Evolutionary conservation across 2,329 filamentous ascomycete species (phyloP), one percentile per base, ranked within the genome.

Genomic region (Periconia macrospinosa): DNA sequence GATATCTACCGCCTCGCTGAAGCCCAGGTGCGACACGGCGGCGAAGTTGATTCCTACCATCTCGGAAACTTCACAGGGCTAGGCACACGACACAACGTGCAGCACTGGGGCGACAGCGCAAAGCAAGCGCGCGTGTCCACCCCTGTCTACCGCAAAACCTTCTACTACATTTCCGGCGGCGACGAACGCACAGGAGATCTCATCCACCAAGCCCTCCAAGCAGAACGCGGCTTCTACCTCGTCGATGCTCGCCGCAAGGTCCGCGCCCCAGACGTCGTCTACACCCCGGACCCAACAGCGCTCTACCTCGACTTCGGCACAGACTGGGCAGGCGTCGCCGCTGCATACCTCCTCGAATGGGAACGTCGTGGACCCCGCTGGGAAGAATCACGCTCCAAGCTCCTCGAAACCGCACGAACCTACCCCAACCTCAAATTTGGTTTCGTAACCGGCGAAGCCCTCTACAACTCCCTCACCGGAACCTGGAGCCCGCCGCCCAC

Each of bases 1-100:
- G 83, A 85, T 49, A 79, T 84, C 0, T 87, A 81, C 60, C 77
- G 81, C 0, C 79, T 86, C 45, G 83, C 84, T 0, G 84, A 87
- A 61, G 80, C 82, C 0, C 70, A 85, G 49, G 81, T 81, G 0
- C 76, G 84, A 1, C 85, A 87, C 50, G 84, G 82, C 0, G 79
- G 81, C 1, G 85, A 87, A 51, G 84, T 86, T 0, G 85, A 87
- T 55, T 79, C 83, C 0, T 87, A 87, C 58, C 85, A 87, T 57
- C 63, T 81, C 0, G 84, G 85, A 0, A 68, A 76, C 9, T 85
- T 78, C 68, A 84, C 81, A 52, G 84, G 84, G 0, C 76, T 87
- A 1, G 85, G 85, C 1, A 86, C 85, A 0, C 76, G 85, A 3
- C 85, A 87, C 54, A 84, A 84, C 1, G 81, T 87, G 0, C 83